These are phyloP conservation scores for Ensete ventricosum DNA, from an alignment of 176 grass and related monocot species.

Conservation along the genomic window DNA sequence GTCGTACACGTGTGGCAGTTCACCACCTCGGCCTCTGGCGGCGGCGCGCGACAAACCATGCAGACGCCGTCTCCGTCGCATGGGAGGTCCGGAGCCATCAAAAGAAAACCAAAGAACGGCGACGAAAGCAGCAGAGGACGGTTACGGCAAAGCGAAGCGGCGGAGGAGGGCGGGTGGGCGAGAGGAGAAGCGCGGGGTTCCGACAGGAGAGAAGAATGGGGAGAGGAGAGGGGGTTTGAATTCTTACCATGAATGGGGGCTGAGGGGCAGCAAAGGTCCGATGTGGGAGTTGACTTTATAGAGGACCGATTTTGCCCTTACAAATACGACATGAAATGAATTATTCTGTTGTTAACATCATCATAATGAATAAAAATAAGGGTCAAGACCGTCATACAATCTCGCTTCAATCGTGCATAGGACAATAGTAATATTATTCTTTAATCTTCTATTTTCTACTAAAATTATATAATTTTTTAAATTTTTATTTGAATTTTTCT, in stretches of 20 bases:
- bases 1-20: constrained; percentile 15
- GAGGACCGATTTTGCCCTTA: too few species aligned
- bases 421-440: too few species aligned
- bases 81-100: constrained; percentile 3
- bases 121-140: background rate
- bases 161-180: background rate
- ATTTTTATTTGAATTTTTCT: too few species aligned
- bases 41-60: constrained; percentile 5
- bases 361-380: too few species aligned
- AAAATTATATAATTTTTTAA: too few species aligned
- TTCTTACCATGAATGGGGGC: background rate
- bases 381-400: too few species aligned
- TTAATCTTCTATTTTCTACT: too few species aligned
- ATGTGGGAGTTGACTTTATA: too few species aligned
- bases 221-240: background rate
- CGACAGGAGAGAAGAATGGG: background rate
- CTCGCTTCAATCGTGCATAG: too few species aligned
- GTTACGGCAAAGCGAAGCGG: too few species aligned
- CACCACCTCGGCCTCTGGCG: constrained; percentile 1
- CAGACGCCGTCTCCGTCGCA: constrained; percentile 20
- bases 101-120: background rate
- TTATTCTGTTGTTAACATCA: too few species aligned
- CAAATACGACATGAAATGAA: too few species aligned
- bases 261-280: background rate
- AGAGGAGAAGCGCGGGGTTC: background rate